These are phyloP conservation scores for Rhizophora mangle DNA, from an alignment of 345 rosid genomes.

Conservation along the genomic window DNA sequence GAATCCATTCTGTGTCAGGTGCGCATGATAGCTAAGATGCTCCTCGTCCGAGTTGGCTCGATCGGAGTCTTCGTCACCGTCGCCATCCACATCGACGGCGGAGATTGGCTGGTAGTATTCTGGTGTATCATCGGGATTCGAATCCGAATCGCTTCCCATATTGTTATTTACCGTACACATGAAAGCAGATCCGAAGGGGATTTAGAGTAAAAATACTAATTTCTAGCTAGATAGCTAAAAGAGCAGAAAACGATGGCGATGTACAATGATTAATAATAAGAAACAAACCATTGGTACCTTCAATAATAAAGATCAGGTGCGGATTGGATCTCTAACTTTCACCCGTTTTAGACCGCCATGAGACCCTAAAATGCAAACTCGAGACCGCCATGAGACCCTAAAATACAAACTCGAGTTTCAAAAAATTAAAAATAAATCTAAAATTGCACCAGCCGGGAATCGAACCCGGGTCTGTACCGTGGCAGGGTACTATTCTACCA, in stretches of 20 bases:
- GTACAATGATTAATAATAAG: too few species aligned
- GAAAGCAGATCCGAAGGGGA: too few species aligned
- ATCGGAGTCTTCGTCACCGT: slow-evolving; percentile 18
- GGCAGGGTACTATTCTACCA: slow-evolving; percentile 7
- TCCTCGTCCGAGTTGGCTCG: slow-evolving; percentile 33
- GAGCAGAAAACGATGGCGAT: not conserved
- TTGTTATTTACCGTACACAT: slow-evolving; percentile 40
- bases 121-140: slow-evolving; percentile 43
- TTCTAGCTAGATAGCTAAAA: not conserved
- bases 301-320: too few species aligned
- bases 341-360: too few species aligned
- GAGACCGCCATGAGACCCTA: too few species aligned
- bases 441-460: slow-evolving; percentile 18
- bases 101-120: slow-evolving; percentile 89
- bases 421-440: accelerated
- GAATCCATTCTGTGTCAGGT: slow-evolving; percentile 40
- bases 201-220: too few species aligned
- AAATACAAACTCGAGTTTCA: too few species aligned
- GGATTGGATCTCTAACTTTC: too few species aligned
- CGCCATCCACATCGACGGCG: slow-evolving; percentile 23
- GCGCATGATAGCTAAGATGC: slow-evolving; percentile 14
- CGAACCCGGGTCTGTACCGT: slow-evolving; percentile 20
- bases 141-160: slow-evolving; percentile 64
- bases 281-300: too few species aligned
- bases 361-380: too few species aligned